Evolutionary conservation across 2,329 filamentous ascomycete genomes (phyloP).

Genomic region (Neonectria coccinea): DNA sequence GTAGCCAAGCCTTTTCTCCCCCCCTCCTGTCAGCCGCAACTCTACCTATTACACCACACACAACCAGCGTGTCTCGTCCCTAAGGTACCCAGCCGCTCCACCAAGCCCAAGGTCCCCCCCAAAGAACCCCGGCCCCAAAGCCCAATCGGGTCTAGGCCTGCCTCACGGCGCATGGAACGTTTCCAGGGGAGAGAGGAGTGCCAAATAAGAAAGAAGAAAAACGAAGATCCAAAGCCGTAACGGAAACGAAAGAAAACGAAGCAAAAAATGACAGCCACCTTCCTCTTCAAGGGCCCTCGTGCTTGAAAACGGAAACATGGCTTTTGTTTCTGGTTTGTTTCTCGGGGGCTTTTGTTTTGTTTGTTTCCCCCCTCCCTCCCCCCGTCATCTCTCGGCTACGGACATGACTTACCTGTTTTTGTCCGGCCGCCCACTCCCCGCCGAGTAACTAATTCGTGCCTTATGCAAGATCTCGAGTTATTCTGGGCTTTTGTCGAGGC

Average conservation of each 20-base stretch:
- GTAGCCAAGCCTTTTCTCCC: not conserved
- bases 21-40: not conserved
- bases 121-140: slow-evolving; percentile 12
- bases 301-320: not conserved
- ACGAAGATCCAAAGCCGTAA: not conserved
- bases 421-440: not conserved
- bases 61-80: slow-evolving; percentile 4
- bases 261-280: not conserved
- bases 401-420: not conserved
- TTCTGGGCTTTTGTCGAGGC: not conserved
- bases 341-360: not conserved
- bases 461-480: slow-evolving; percentile 6
- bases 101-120: not conserved
- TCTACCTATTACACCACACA: not conserved
- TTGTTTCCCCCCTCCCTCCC: not conserved
- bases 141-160: slow-evolving; percentile 20
- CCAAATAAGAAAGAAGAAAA: not conserved
- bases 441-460: not conserved
- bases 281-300: slow-evolving; percentile 2
- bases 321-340: slow-evolving; percentile 7
- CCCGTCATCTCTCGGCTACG: slow-evolving; percentile 1
- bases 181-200: not conserved
- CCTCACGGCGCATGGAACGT: not conserved
- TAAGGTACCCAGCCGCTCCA: not conserved
- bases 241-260: not conserved